Percentiles rank a stretch among this genome's conserved stretches.
Conservation (phyloP, 164 flowering plant genomes). For the Brasenia schreberi region DNA sequence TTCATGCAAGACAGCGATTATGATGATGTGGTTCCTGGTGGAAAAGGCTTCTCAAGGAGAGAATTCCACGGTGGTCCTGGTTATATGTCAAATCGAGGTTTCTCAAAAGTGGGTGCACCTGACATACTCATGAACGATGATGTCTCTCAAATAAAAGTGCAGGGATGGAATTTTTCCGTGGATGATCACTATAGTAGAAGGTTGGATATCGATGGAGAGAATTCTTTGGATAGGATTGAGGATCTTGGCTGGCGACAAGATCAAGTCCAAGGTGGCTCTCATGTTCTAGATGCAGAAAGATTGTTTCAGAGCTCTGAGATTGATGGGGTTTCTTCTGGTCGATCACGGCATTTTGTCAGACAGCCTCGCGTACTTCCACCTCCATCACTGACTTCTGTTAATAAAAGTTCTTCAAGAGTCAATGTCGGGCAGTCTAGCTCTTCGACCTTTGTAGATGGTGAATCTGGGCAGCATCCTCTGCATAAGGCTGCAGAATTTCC, state of each 20-base stretch:
- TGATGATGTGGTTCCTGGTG: slow-evolving; percentile 36
- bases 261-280: slow-evolving; percentile 25
- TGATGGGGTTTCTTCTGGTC: slow-evolving; percentile 52
- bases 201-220: slow-evolving; percentile 41
- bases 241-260: slow-evolving; percentile 65
- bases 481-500: slow-evolving; percentile 24
- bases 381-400: slow-evolving; percentile 55
- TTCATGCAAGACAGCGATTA: slow-evolving; percentile 30
- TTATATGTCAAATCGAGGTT: slow-evolving; percentile 27
- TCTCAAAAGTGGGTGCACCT: slow-evolving; percentile 27
- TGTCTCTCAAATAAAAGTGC: slow-evolving; percentile 33
- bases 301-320: slow-evolving; percentile 46
- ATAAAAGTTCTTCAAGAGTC: slow-evolving; percentile 26
- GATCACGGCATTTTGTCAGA: slow-evolving; percentile 66
- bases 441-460: slow-evolving; percentile 28
- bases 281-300: slow-evolving; percentile 40
- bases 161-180: slow-evolving; percentile 47
- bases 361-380: slow-evolving; percentile 98
- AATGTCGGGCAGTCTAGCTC: slow-evolving; percentile 34
- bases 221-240: slow-evolving; percentile 34
- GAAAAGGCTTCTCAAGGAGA: slow-evolving; percentile 35
- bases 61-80: slow-evolving; percentile 45
- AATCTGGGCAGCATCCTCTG: slow-evolving; percentile 19
- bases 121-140: slow-evolving; percentile 39
- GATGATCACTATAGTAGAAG: slow-evolving; percentile 41